Base-by-base conservation (phyloP, 768 basidiomycete genomes). In the Hygrocybe coccinea region DNA sequence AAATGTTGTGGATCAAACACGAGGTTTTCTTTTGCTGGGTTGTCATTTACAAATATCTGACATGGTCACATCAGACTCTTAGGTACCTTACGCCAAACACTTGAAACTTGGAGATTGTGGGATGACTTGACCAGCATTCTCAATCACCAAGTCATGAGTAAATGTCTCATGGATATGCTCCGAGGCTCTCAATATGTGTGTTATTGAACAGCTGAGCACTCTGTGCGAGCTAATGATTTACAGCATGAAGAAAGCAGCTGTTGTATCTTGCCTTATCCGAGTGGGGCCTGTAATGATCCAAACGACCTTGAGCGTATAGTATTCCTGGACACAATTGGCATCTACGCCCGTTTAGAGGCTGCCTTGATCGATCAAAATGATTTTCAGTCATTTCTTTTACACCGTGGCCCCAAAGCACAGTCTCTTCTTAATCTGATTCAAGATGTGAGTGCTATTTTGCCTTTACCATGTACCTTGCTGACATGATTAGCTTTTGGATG, bases 351-450 rank as follows among this genome's bases (percentile, higher is more conserved):
- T 15, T 17, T 54, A 12, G 43, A 12, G 8, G 15, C 24, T 19
- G 35, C 35, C 3, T 22, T 54, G 29, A 11, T 12, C 6, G 39
- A 44, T 46, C 15, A 8, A 22, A 12, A 43, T 15, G 17, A 10
- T 9, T 22, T 44, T 33, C 15, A 35, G 33, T 2, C 12, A 25
- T 45, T 54, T 22, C 2, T 54, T 9, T 12, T 19, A 6, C 29
- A 19, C n/a, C 48, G 50, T 17, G 56, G 56, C 9, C 54, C 56
- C 3, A 21, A 56, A 14, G 64, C 64, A n/a, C 60, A 65, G 24
- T 56, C 61, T 37, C 50, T 65, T 11, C 56, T 65, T 5, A 62
- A 65, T 35, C 53, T 56, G 29, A 41, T 63, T 5, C 64, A 65
- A 59, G 54, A 56, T 47, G 64, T 63, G 47, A 41, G 55, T 58